phyloP scores from a whole-genome alignment of 257 asterid species.

The Plantago major region DNA sequence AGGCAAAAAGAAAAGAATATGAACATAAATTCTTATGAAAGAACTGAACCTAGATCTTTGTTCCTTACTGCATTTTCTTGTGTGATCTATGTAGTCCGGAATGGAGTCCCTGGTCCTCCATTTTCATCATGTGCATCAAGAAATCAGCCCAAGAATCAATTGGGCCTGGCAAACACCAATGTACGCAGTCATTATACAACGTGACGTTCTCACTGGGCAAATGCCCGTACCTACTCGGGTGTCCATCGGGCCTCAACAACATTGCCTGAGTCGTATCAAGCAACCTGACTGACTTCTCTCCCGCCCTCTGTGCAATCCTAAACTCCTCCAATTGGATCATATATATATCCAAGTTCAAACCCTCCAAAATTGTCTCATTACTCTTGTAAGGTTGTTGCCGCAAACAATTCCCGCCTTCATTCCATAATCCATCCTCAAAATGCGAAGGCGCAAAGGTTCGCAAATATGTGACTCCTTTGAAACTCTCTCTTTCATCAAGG shows the following conservation, averaged over 20 bases:
- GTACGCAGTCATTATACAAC: constrained; percentile 41
- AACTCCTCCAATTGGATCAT: constrained; percentile 49
- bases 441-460: constrained; percentile 63
- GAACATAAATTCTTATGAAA: too few relatives aligned
- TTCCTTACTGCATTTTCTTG: too few relatives aligned
- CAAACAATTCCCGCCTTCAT: constrained; percentile 50
- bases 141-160: constrained; percentile 14
- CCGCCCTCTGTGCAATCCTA: constrained; percentile 26
- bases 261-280: constrained; percentile 47
- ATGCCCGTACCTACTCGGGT: constrained; percentile 60
- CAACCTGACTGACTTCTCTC: constrained; percentile 37
- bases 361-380: constrained; percentile 40
- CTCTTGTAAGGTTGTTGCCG: constrained; percentile 39
- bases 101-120: constrained; percentile 2
- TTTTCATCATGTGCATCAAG: constrained; percentile 2
- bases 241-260: constrained; percentile 65
- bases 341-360: constrained; percentile 35
- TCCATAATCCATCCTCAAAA: constrained; percentile 52
- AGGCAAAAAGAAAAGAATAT: too few relatives aligned
- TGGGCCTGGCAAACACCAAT: constrained; percentile 39
- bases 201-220: constrained; percentile 50
- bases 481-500: constrained; percentile 19
- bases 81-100: too few relatives aligned
- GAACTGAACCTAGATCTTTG: too few relatives aligned
- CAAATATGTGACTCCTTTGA: constrained; percentile 29